phyloP scores from a whole-genome alignment of 805 yeast genomes.

The Saturnispora silvae region DNA sequence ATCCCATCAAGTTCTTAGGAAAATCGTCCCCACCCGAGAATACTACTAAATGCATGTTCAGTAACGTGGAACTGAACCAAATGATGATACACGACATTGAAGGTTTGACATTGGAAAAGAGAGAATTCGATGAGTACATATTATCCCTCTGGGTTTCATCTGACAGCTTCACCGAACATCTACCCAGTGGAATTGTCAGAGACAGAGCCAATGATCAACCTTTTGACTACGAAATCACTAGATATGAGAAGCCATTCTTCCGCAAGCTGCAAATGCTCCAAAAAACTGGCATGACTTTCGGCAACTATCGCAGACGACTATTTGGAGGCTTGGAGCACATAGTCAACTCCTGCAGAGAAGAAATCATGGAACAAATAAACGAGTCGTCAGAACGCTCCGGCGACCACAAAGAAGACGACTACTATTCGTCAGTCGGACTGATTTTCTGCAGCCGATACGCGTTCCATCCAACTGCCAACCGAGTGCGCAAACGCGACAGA shows the following conservation, averaged over 20 bases:
- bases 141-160: conserved; percentile 55
- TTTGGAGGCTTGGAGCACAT: neutral
- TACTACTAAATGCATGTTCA: too few species aligned
- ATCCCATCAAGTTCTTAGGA: conserved; percentile 9
- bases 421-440: too few species aligned
- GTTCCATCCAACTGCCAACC: conserved; percentile 3
- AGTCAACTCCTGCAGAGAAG: too few species aligned
- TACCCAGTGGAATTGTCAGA: neutral
- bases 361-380: too few species aligned
- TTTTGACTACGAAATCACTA: conserved; percentile 6
- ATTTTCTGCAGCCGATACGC: conserved; percentile 3
- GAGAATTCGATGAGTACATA: conserved; percentile 25
- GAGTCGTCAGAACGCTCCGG: too few species aligned
- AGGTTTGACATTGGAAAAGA: conserved; percentile 49
- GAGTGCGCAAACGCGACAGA: too few species aligned
- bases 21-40: too few species aligned
- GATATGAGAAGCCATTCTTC: conserved; percentile 8
- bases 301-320: conserved; percentile 3
- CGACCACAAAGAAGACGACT: too few species aligned
- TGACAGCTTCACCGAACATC: conserved; percentile 7
- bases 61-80: too few species aligned
- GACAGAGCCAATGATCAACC: conserved; percentile 3
- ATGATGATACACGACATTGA: conserved; percentile 39
- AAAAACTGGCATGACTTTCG: conserved; percentile 2
- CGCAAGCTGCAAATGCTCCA: neutral